These are phyloP conservation scores for Leccinum variicolor DNA, from an alignment of 768 basidiomycete species.

Conservation along the genomic window DNA sequence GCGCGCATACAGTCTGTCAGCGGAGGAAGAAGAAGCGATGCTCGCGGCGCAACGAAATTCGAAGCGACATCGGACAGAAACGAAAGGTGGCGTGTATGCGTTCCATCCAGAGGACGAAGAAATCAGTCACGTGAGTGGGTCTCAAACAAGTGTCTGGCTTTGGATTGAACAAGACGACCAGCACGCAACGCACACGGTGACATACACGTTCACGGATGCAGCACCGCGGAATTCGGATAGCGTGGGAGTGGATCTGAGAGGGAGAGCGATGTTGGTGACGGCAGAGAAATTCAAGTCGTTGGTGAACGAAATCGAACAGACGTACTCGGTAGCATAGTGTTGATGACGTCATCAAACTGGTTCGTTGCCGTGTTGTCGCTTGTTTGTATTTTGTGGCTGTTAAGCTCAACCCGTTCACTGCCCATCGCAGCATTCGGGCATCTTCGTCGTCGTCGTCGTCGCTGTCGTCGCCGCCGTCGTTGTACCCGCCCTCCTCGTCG, in stretches of 20 bases:
- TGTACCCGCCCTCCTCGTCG: not conserved
- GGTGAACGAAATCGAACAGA: constrained; percentile 36
- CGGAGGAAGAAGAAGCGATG: constrained; percentile 59
- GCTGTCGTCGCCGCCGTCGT: not conserved
- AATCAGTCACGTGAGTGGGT: constrained; percentile 52
- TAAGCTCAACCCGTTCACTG: not conserved
- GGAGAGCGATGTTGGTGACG: constrained; percentile 62
- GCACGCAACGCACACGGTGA: constrained; percentile 20
- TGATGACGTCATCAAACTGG: not conserved
- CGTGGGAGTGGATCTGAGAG: constrained; percentile 70
- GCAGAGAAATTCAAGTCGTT: constrained; percentile 40
- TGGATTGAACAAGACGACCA: not conserved
- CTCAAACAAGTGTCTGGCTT: not conserved
- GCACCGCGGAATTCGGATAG: constrained; percentile 58
- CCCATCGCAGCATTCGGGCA: not conserved
- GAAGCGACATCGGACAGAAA: constrained; percentile 35
- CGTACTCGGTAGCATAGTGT: constrained; percentile 25
- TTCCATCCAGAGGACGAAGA: constrained; percentile 88
- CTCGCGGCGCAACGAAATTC: constrained; percentile 39
- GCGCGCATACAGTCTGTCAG: constrained; percentile 70
- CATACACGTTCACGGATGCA: constrained; percentile 48
- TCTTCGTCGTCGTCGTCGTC: not conserved
- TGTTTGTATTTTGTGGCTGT: constrained; percentile 19
- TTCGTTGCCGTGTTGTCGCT: constrained; percentile 10
- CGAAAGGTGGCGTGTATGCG: constrained; percentile 53